Conservation (phyloP, 148 eudicot genomes). For the Vaccinium myrtillus region DNA sequence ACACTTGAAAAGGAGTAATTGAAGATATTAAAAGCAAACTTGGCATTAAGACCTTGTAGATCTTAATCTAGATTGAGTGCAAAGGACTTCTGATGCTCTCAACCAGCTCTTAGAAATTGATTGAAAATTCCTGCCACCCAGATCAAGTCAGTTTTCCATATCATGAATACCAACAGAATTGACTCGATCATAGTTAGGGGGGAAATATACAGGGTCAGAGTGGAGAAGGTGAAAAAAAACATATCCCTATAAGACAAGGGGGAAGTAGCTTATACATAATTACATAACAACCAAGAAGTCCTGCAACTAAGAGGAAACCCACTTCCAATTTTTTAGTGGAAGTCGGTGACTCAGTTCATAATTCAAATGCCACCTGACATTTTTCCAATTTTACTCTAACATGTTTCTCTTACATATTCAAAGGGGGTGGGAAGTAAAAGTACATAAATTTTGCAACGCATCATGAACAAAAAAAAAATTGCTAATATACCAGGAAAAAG, state of each 20-base stretch:
- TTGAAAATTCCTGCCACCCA: constrained; percentile 59
- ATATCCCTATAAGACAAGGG: background rate
- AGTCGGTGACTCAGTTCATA: background rate
- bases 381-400: background rate
- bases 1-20: background rate
- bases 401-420: background rate
- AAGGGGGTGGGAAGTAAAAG: background rate
- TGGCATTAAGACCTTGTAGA: constrained; percentile 34
- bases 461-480: background rate
- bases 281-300: background rate
- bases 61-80: constrained; percentile 57
- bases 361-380: background rate
- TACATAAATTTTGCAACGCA: background rate
- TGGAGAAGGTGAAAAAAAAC: background rate
- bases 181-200: background rate
- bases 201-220: background rate
- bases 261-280: background rate
- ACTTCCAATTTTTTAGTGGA: background rate
- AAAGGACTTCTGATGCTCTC: constrained; percentile 56
- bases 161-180: constrained; percentile 12
- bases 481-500: background rate
- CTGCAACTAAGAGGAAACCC: background rate
- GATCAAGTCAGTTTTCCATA: constrained; percentile 49
- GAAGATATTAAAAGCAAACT: constrained; percentile 2
- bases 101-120: constrained; percentile 57